phyloP scores from a whole-genome alignment of 441 rosid genomes.

The Syzygium syzygioides region DNA sequence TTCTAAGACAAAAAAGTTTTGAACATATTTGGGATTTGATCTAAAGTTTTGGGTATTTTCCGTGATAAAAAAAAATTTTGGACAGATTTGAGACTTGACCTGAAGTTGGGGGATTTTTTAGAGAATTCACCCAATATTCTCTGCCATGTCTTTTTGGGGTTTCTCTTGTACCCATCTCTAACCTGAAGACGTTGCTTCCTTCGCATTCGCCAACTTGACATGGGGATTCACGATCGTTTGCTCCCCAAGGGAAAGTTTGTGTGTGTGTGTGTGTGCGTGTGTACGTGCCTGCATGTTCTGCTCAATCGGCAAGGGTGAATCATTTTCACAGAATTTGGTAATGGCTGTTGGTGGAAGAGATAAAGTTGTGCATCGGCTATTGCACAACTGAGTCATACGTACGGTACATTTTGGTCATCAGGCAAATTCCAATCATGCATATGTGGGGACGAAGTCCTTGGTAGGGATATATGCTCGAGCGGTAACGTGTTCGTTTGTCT shows the following conservation, averaged over 20 bases:
- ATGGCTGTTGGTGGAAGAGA: background rate
- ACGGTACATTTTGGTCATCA: background rate
- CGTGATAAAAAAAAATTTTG: too few relatives aligned
- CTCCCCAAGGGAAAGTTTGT: background rate
- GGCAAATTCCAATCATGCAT: background rate
- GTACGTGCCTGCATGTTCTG: background rate
- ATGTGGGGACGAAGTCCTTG: background rate
- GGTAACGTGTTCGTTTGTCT: background rate
- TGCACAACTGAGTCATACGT: background rate
- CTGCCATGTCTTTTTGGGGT: background rate
- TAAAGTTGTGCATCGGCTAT: background rate
- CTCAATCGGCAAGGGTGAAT: background rate
- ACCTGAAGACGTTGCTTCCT: background rate
- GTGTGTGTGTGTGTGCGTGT: background rate
- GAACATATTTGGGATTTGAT: too few relatives aligned
- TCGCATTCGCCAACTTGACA: background rate
- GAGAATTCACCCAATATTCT: background rate
- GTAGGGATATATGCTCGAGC: background rate
- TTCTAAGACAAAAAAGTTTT: too few relatives aligned
- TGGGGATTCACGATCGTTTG: background rate
- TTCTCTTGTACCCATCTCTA: background rate
- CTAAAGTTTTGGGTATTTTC: accelerated
- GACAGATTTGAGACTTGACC: too few relatives aligned
- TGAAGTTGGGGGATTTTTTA: too few relatives aligned
- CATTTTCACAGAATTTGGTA: background rate